Base-by-base conservation (phyloP, 768 basidiomycete species). In the Auriculariales sp. region DNA sequence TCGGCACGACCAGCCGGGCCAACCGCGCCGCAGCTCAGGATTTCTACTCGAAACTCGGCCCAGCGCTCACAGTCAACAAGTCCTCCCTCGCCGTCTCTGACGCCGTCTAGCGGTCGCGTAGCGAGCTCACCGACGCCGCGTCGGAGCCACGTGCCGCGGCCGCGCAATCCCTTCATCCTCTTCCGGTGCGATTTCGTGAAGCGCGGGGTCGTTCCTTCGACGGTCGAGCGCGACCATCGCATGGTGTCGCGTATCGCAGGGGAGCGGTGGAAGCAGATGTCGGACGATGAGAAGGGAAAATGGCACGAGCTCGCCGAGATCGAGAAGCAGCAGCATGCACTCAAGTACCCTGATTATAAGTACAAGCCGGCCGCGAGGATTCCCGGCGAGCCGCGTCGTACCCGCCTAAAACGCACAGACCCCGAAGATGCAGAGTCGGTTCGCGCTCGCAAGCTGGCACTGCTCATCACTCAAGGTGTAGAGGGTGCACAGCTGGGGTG, bases 81-180 rank as follows among this genome's bases (percentile, higher is more conserved):
- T n/a, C n/a, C n/a, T n/a, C n/a, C n/a, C n/a, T n/a, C n/a, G n/a
- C n/a, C n/a, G n/a, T n/a, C n/a, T n/a, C n/a, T n/a, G n/a, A n/a
- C n/a, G n/a, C n/a, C n/a, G n/a, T n/a, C n/a, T n/a, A n/a, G n/a
- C n/a, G n/a, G n/a, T n/a, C n/a, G n/a, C n/a, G n/a, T n/a, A n/a
- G n/a, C n/a, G n/a, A n/a, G n/a, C n/a, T n/a, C n/a, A n/a, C n/a
- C n/a, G n/a, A n/a, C n/a, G n/a, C n/a, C n/a, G n/a, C n/a, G n/a
- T n/a, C n/a, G n/a, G n/a, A n/a, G n/a, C n/a, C 83, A 84, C 58
- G 73, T 85, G 32, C 79, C 80, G 15, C 76, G 85, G 25, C 83
- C 83, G 0, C 68, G 79, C 14, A 87, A 87, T 61, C 79, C 83
- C 0, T 88, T 88, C 64, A 85, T 88, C 55, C 72, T 87, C 53